These are phyloP conservation scores for Spiraea crenata DNA, from an alignment of 331 rosid genomes.

Conservation along the genomic window DNA sequence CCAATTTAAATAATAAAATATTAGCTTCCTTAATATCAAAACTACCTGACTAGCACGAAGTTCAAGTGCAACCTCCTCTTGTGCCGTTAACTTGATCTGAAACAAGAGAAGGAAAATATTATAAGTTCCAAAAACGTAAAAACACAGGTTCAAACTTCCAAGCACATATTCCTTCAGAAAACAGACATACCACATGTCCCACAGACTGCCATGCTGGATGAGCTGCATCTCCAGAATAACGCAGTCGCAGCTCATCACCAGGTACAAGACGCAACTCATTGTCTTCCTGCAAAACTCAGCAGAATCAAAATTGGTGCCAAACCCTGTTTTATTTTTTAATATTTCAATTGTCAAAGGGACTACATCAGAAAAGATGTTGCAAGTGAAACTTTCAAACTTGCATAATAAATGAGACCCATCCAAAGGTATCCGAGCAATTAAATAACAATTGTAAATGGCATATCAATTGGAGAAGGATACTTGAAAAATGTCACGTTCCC, in stretches of 20 bases:
- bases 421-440: too few relatives aligned
- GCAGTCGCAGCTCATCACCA: slow-evolving; percentile 93
- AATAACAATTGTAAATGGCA: too few relatives aligned
- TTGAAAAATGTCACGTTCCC: too few relatives aligned
- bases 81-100: slow-evolving; percentile 96
- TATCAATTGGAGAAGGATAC: too few relatives aligned
- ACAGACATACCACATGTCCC: slow-evolving; percentile 87
- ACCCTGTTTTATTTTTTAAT: too few relatives aligned
- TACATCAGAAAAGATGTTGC: too few relatives aligned
- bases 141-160: neutral
- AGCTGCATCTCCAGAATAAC: slow-evolving; percentile 98
- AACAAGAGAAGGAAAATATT: slow-evolving; percentile 11
- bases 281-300: slow-evolving; percentile 68
- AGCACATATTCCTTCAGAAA: neutral
- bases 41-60: slow-evolving; percentile 96
- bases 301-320: too few relatives aligned
- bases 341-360: too few relatives aligned
- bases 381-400: too few relatives aligned
- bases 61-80: slow-evolving; percentile 97
- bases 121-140: neutral
- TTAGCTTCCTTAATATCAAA: slow-evolving; percentile 6
- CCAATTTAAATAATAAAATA: neutral
- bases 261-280: slow-evolving; percentile 98
- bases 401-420: too few relatives aligned
- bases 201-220: slow-evolving; percentile 99